Evolutionary conservation across 2,329 filamentous ascomycete genomes (phyloP).

Genomic region (Emericellopsis atlantica): DNA sequence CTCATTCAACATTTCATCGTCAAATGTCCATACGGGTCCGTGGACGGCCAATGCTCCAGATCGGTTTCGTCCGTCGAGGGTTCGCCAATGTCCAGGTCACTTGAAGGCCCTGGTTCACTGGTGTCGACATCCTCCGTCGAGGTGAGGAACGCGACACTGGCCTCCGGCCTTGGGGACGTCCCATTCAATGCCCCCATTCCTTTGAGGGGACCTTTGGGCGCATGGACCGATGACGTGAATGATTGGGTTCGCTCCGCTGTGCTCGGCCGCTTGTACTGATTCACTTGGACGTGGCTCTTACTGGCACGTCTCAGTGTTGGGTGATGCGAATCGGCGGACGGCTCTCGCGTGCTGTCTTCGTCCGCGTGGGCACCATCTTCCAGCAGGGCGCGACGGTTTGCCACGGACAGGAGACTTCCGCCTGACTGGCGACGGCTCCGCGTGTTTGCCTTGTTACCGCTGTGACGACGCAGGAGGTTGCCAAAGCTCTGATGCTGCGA

Average conservation of each 20-base stretch:
- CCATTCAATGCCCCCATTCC: slow-evolving; percentile 5
- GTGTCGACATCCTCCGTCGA: slow-evolving; percentile 17
- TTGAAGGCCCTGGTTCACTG: slow-evolving; percentile 17
- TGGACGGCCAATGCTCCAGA: not conserved
- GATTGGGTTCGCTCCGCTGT: slow-evolving; percentile 2
- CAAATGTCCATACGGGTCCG: too few species aligned
- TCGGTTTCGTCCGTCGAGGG: slow-evolving; percentile 19
- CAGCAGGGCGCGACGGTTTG: slow-evolving; percentile 10
- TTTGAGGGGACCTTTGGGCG: not conserved
- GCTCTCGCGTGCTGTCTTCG: not conserved
- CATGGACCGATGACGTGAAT: not conserved
- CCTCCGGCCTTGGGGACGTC: slow-evolving; percentile 2
- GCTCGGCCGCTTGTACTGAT: slow-evolving; percentile 7
- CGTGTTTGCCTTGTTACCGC: slow-evolving; percentile 11
- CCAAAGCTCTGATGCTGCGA: slow-evolving; percentile 10
- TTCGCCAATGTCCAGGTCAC: slow-evolving; percentile 14
- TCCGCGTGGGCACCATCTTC: slow-evolving; percentile 3
- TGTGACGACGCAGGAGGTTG: slow-evolving; percentile 10
- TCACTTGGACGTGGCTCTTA: slow-evolving; percentile 22
- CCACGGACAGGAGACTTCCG: slow-evolving; percentile 26
- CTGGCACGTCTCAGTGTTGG: slow-evolving; percentile 23
- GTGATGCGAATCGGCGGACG: not conserved
- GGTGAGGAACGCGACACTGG: slow-evolving; percentile 7
- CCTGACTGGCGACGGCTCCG: slow-evolving; percentile 35
- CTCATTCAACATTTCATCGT: too few species aligned